phyloP scores from a whole-genome alignment of 2,329 filamentous ascomycete genomes.

The Talaromyces rugulosus region DNA sequence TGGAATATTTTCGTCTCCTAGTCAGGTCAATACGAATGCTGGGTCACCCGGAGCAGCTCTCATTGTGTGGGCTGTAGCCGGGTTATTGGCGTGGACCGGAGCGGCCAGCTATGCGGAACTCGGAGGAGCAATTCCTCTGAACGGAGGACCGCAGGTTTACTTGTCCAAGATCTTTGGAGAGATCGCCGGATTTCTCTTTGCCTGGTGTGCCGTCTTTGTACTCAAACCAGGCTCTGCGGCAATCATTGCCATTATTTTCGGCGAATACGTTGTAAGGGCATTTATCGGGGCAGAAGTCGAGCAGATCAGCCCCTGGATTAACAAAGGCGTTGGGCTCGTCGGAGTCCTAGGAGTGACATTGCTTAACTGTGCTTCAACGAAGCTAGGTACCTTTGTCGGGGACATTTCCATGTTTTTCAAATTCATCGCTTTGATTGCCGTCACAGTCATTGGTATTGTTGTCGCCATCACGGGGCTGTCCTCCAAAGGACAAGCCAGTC shows the following conservation, averaged over 20 bases:
- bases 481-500: constrained; percentile 67
- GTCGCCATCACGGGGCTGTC: constrained; percentile 84
- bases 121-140: constrained; percentile 90
- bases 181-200: constrained; percentile 87
- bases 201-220: constrained; percentile 91
- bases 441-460: constrained; percentile 82
- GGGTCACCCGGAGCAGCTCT: constrained; percentile 87
- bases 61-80: constrained; percentile 87
- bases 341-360: constrained; percentile 74
- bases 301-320: constrained; percentile 78
- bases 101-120: constrained; percentile 93
- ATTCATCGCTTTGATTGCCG: constrained; percentile 80
- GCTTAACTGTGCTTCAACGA: constrained; percentile 87
- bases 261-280: constrained; percentile 90
- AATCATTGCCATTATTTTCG: constrained; percentile 96
- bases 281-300: constrained; percentile 81
- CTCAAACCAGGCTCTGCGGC: constrained; percentile 90
- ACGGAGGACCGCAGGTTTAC: constrained; percentile 91
- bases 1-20: constrained; percentile 92
- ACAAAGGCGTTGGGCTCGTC: constrained; percentile 77
- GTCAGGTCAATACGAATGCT: constrained; percentile 85
- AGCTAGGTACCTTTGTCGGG: constrained; percentile 78
- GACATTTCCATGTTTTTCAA: constrained; percentile 97
- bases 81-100: constrained; percentile 92
- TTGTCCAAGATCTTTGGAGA: constrained; percentile 95